These are phyloP conservation scores for Aspergillus heteromorphus DNA, from an alignment of 495 filamentous ascomycete species.

Conservation along the genomic window DNA sequence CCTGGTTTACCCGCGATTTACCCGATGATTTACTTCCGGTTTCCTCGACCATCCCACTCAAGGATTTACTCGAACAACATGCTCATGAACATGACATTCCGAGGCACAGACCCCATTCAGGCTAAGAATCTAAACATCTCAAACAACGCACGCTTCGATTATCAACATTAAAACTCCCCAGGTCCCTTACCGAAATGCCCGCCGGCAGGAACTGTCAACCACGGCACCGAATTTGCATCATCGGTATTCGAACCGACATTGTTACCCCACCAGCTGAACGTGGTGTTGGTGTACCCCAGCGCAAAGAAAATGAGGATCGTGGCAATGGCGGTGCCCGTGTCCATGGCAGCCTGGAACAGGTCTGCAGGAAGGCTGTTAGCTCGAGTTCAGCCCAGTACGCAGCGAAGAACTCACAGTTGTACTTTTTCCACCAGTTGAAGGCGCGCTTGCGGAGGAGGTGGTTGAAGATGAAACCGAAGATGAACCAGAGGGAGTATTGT, in stretches of 20 bases:
- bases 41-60: too few relatives aligned
- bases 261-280: constrained; percentile 26
- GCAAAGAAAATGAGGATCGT: constrained; percentile 55
- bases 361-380: constrained; percentile 18
- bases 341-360: constrained; percentile 53
- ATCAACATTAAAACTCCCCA: constrained; percentile 16
- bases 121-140: too few relatives aligned
- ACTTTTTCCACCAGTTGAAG: constrained; percentile 61
- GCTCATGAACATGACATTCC: too few relatives aligned
- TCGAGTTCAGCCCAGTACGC: neutral
- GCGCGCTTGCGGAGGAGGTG: constrained; percentile 50
- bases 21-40: too few relatives aligned
- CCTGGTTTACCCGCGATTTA: too few relatives aligned
- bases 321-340: constrained; percentile 61
- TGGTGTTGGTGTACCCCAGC: constrained; percentile 32
- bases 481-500: constrained; percentile 46
- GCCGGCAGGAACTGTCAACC: constrained; percentile 17
- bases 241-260: constrained; percentile 21
- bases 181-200: constrained; percentile 26
- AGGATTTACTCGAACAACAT: too few relatives aligned
- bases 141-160: too few relatives aligned
- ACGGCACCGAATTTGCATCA: constrained; percentile 21
- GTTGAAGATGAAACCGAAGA: constrained; percentile 58
- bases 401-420: constrained; percentile 43
- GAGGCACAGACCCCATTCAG: too few relatives aligned